Percentiles rank a stretch among this genome's conserved stretches.
Evolutionary conservation across 495 filamentous ascomycete genomes (phyloP).

Genomic region (Xylaria longipes): DNA sequence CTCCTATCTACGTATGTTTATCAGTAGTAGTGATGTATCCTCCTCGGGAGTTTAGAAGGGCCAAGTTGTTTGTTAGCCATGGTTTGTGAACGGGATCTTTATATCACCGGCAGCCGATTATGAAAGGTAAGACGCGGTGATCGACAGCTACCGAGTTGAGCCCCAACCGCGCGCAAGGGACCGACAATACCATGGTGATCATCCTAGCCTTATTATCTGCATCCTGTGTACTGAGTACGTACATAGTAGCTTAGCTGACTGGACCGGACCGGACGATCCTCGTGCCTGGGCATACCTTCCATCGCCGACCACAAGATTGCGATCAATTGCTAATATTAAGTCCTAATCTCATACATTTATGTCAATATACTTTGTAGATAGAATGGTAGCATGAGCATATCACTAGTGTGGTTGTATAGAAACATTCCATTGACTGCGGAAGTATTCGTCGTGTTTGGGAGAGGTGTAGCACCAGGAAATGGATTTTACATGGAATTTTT

Average conservation of each 20-base stretch:
- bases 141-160: constrained; percentile 12
- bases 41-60: background rate
- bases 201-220: background rate
- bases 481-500: background rate
- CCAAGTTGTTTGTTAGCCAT: background rate
- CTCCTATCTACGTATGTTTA: background rate
- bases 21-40: background rate
- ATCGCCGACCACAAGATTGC: background rate
- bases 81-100: background rate
- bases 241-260: too few relatives aligned
- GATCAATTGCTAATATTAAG: background rate
- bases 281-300: background rate
- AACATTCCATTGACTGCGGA: too few relatives aligned
- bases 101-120: background rate
- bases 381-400: too few relatives aligned
- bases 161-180: constrained; percentile 2
- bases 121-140: constrained; percentile 5
- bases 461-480: background rate
- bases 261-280: background rate
- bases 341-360: background rate
- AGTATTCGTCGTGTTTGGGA: too few relatives aligned
- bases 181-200: background rate
- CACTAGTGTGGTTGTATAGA: background rate
- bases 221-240: too few relatives aligned
- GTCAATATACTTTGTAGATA: too few relatives aligned